Percentiles rank a stretch among this genome's conserved stretches.
Conservation (phyloP, 2,329 filamentous ascomycete species). For the Grosmannia penicillata region DNA sequence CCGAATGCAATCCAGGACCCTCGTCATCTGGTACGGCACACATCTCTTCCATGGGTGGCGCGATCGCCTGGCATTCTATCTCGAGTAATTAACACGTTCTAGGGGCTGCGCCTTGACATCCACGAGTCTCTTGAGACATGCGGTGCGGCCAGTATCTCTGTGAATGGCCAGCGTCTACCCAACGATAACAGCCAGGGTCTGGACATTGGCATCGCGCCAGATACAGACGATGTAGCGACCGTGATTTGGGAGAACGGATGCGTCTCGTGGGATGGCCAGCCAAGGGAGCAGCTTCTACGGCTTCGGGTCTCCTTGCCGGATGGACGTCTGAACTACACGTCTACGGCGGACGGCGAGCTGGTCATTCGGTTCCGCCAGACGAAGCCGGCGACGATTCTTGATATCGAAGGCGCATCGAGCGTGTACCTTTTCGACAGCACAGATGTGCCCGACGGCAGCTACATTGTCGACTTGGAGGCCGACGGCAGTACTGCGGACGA, state of each 20-base stretch:
- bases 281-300: constrained; percentile 27
- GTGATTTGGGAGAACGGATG: constrained; percentile 35
- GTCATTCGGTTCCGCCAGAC: constrained; percentile 31
- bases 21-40: too few relatives aligned
- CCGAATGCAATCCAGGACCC: too few relatives aligned
- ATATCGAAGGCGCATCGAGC: constrained; percentile 25
- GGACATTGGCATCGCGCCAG: constrained; percentile 12
- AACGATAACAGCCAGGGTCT: too few relatives aligned
- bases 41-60: too few relatives aligned
- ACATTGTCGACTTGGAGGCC: not conserved
- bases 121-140: too few relatives aligned
- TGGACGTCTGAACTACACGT: too few relatives aligned
- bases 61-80: too few relatives aligned
- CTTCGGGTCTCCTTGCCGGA: constrained; percentile 27
- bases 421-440: constrained; percentile 11
- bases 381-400: constrained; percentile 24
- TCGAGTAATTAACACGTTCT: too few relatives aligned
- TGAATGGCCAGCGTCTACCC: too few relatives aligned
- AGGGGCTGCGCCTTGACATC: too few relatives aligned
- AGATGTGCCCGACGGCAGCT: not conserved
- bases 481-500: not conserved
- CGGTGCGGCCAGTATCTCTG: too few relatives aligned
- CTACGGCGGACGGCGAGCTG: constrained; percentile 25
- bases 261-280: constrained; percentile 22
- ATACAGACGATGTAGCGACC: constrained; percentile 17